Base-by-base conservation (phyloP, 2,329 filamentous ascomycete genomes). In the Didymosphaeria variabile region DNA sequence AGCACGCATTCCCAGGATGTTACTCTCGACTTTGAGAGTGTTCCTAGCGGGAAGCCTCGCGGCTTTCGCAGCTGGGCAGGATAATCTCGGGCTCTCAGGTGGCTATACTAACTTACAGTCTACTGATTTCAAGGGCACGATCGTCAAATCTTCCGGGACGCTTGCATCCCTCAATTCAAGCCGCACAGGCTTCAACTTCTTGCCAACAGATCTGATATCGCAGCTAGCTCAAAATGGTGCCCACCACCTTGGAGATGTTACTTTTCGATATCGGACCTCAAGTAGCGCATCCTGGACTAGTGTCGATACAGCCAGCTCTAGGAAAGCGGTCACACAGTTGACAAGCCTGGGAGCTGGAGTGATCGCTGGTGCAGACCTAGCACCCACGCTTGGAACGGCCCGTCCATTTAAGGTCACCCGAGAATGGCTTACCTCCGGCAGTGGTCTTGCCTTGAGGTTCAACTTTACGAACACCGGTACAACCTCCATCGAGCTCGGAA, bases 231-330 rank as follows among this genome's bases (percentile, higher is more conserved):
- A 78, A 13, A 82, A 86, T 60, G 82, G 82, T 3, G 83, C 87
- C 61, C 87, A 88, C 62, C 86, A 88, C 68, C 83, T 84, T 66
- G 86, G 86, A 4, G 86, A 88, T 50, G 76, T 88, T 42, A 87
- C 84, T 0, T 80, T 85, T 47, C 82, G 85, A 13, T 88, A 86
- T 67, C 84, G 85, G n/a, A 64, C 74, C 2, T 71, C 70, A 1
- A 78, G 77, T 5, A 71, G 63, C 0, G 54, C 65, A 2, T 31
- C 60, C 13, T 88, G 86, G 86, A 79, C 75, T 2, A 73, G 77
- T 12, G 80, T 79, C 12, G 80, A 87, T 64, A 84, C 85, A 4
- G 80, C 85, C 0, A 66, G 74, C 1, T 66, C 75, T 12, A 79
- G 84, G 12, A 72, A 73, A 13, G 65, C 79, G 1, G 77, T 84